A percentile compares a stretch with the other conserved stretches of the same genome.
These are phyloP conservation scores for Penicillium concentricum DNA, from an alignment of 2,329 filamentous ascomycete genomes.

Conservation along the genomic window DNA sequence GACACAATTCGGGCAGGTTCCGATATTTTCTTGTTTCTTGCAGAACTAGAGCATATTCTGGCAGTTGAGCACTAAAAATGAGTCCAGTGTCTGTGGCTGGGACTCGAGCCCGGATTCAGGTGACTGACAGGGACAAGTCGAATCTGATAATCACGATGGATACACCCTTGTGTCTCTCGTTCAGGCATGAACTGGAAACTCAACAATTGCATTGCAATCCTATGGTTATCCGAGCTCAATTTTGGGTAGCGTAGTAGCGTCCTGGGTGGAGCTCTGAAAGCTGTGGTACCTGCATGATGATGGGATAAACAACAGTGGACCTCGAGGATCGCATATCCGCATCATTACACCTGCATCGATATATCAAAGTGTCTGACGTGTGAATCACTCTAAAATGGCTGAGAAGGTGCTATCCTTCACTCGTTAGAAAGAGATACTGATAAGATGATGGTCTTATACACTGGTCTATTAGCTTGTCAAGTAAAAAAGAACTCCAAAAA, in stretches of 20 bases:
- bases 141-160: neutral
- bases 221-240: neutral
- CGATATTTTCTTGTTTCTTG: neutral
- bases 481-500: neutral
- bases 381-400: no score
- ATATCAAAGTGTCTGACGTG: neutral
- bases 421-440: neutral
- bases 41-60: neutral
- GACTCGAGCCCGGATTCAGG: neutral
- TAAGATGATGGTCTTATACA: no score
- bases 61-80: neutral
- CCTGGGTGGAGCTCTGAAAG: neutral
- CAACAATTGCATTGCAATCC: no score
- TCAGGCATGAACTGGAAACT: neutral
- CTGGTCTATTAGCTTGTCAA: neutral
- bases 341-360: neutral
- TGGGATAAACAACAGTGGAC: neutral
- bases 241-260: neutral
- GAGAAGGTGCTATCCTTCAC: neutral
- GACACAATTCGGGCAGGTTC: neutral
- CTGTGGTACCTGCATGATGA: neutral
- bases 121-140: neutral
- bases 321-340: neutral
- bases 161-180: neutral
- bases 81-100: neutral